These are phyloP conservation scores for Apostasia ramifera DNA, from an alignment of 106 monocot genomes.

Conservation along the genomic window DNA sequence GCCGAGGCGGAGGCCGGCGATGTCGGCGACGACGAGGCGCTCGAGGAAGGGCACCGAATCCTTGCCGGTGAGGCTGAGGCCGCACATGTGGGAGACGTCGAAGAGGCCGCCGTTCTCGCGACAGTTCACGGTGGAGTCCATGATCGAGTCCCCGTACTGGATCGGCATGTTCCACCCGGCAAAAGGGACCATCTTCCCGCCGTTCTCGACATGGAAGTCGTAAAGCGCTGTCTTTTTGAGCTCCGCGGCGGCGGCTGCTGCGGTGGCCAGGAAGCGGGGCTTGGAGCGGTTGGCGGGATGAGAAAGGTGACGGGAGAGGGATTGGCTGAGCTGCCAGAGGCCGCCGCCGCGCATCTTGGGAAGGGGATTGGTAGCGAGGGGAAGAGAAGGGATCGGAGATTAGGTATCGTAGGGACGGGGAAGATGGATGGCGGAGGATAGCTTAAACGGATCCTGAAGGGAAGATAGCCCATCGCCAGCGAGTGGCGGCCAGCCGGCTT, in stretches of 20 bases:
- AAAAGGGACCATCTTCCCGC: slow-evolving; percentile 96
- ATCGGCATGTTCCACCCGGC: slow-evolving; percentile 99
- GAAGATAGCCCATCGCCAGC: slow-evolving; percentile 8
- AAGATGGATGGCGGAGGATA: neutral
- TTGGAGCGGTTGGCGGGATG: slow-evolving; percentile 16
- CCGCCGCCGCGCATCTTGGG: slow-evolving; percentile 6
- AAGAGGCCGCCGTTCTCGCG: slow-evolving; percentile 72
- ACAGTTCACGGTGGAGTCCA: slow-evolving; percentile 93
- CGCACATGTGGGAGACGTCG: slow-evolving; percentile 99
- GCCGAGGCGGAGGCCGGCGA: slow-evolving; percentile 53
- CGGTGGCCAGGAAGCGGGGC: slow-evolving; percentile 14
- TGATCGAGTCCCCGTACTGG: slow-evolving; percentile 96
- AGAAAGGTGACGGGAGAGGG: slow-evolving; percentile 32
- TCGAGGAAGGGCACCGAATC: slow-evolving; percentile 64
- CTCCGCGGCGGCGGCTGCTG: slow-evolving; percentile 22
- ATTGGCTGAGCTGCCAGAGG: slow-evolving; percentile 21
- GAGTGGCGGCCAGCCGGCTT: neutral
- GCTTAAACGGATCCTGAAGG: neutral
- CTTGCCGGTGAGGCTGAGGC: slow-evolving; percentile 78
- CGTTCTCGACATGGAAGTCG: slow-evolving; percentile 85
- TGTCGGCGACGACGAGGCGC: slow-evolving; percentile 78
- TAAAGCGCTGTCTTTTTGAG: slow-evolving; percentile 83
- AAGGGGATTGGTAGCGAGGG: neutral
- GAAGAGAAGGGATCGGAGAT: neutral
- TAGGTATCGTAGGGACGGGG: neutral